A percentile compares a stretch with the other conserved stretches of the same genome.
phyloP scores from a whole-genome alignment of 805 yeast species.

The Saccharomycopsis amapae region DNA sequence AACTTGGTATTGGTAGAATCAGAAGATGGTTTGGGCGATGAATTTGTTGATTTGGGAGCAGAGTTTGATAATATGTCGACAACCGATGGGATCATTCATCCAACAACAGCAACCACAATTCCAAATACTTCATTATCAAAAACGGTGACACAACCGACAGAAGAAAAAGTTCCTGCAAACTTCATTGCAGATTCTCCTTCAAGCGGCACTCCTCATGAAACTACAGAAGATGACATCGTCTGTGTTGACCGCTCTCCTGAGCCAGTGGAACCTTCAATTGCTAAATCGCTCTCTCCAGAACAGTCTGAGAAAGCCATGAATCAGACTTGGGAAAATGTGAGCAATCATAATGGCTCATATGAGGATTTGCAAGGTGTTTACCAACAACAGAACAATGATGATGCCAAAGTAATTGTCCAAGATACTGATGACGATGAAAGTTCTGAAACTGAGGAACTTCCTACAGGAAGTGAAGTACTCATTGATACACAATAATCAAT shows the following conservation, averaged over 20 bases:
- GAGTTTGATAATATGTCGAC: constrained; percentile 2
- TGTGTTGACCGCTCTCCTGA: no score
- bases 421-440: constrained; percentile 1
- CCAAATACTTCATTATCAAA: no score
- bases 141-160: no score
- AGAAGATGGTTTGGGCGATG: constrained; percentile 6
- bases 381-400: background rate
- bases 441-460: background rate
- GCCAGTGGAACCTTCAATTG: background rate
- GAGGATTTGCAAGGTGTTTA: background rate
- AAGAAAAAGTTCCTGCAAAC: no score
- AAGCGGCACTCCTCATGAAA: no score
- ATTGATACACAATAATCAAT: no score
- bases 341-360: constrained; percentile 1
- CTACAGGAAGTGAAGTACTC: no score
- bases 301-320: background rate
- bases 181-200: no score
- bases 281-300: background rate
- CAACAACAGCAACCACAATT: no score
- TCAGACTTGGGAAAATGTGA: constrained; percentile 3
- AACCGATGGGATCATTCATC: no score
- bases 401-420: background rate
- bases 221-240: background rate
- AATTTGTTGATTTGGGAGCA: constrained; percentile 11
- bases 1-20: constrained; percentile 2